phyloP scores from a whole-genome alignment of 805 yeast species.

The Starmerella vitae region DNA sequence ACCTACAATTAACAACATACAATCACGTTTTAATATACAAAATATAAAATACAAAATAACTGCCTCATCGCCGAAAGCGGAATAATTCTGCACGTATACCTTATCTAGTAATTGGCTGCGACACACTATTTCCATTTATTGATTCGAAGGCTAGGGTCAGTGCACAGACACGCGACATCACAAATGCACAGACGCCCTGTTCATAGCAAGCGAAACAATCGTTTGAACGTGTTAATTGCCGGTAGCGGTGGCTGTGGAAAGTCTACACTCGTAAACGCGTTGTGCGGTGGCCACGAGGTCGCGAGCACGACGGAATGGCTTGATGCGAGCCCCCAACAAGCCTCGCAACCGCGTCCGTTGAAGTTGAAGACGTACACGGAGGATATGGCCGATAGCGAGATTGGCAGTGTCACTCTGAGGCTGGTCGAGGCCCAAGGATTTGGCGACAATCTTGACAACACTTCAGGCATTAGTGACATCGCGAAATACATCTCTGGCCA shows the following conservation, averaged over 20 bases:
- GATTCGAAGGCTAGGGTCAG: no score
- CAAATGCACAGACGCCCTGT: slow-evolving; percentile 17
- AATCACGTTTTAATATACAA: no score
- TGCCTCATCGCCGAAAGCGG: no score
- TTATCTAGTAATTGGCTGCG: no score
- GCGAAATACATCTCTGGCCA: slow-evolving; percentile 53
- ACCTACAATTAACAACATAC: no score
- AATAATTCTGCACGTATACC: no score
- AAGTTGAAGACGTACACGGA: slow-evolving; percentile 21
- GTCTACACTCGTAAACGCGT: slow-evolving; percentile 81
- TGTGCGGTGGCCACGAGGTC: slow-evolving; percentile 63
- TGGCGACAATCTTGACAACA: slow-evolving; percentile 63
- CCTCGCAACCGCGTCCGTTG: slow-evolving; percentile 23
- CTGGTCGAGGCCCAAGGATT: slow-evolving; percentile 63
- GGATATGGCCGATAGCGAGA: slow-evolving; percentile 19
- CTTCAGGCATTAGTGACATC: slow-evolving; percentile 36
- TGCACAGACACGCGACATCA: not conserved
- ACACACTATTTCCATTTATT: not conserved
- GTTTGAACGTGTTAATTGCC: slow-evolving; percentile 72
- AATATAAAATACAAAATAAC: no score
- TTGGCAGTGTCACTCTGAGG: slow-evolving; percentile 32
- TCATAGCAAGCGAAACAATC: slow-evolving; percentile 26
- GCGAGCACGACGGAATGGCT: slow-evolving; percentile 30
- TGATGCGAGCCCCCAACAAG: slow-evolving; percentile 21
- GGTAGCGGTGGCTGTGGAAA: slow-evolving; percentile 87